Evolutionary conservation across 495 filamentous ascomycete genomes (phyloP), one percentile per base, ranked within the genome.

Genomic region (Jackrogersella multiformis): DNA sequence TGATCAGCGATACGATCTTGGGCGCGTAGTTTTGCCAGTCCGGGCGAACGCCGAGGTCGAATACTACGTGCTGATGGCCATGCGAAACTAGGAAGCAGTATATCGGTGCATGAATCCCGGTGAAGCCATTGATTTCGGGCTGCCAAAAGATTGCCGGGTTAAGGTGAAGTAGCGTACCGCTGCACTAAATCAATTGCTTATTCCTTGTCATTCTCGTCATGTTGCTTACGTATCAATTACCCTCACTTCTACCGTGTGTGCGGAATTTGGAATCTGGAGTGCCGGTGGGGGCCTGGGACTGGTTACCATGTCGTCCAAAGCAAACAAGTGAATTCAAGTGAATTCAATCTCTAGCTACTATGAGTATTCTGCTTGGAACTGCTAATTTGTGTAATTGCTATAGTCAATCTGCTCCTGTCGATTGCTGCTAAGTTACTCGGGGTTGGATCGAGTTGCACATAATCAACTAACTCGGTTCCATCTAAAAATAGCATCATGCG

Each of bases 1-100:
- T 48, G 44, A 48, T 48, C 10, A 26, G 21, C 10, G 44, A 48
- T 4, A 48, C 44, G 15, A 48, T 48, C 44, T 28, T 48, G 4
- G 85, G 84, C 1, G 84, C 61, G 32, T 81, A 70, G 51, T 82
- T 82, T 21, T 72, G 44, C 57, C 65, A 79, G 60, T 86, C 83
- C 73, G 80, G 80, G 1, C 82, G 76, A 2, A 85, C 73, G 5
- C 85, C 85, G 1, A 87, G 77, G 65, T 88, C 86, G 68, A 84
- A 87, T 15, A 88, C 72, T 10, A 86, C 30, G 16, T 80, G 79
- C 12, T 73, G 68, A 10, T 59, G 68, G 0, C 77, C 67, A 61
- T 86, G 80, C 42, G 83, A 73, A 45, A 87, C 78, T 0, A 86
- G 70, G 62, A 86, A 87, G 18, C 78, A 80, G 73, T 77, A 86